Base-by-base conservation (phyloP, 495 filamentous ascomycete genomes). In the Neurospora sp. region DNA sequence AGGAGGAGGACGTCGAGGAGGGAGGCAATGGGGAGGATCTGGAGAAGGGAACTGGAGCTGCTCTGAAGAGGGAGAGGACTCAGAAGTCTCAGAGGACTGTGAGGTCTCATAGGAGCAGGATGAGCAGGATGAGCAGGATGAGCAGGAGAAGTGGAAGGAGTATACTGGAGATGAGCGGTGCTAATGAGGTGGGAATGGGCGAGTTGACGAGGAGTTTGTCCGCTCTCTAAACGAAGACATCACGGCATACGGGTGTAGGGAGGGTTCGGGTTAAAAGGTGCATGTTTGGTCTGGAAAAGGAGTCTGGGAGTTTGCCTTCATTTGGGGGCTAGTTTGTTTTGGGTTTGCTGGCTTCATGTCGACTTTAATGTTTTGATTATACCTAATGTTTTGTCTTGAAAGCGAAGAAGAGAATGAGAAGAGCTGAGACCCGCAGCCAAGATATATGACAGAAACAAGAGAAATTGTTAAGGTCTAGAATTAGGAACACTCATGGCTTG, bases 201-300 rank as follows among this genome's bases (percentile, higher is more conserved):
- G 74, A 39, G 48, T 42, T 74, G 53, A 74, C 70, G 53, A 73
- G 70, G 42, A 76, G 74, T 46, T 66, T 77, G 22, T 27, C 27
- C 27, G 27, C 27, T 27, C 27, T 27, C 2, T 27, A 27, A 27
- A 27, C 27, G 27, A 27, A 27, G 27, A 27, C 27, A 27, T 27
- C 27, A 27, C 27, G 27, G 27, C 27, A 27, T 27, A 27, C 27
- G 27, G 27, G 27, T 27, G 27, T 27, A 27, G 2, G 0, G 27
- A 27, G 27, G 27, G 27, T 27, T 27, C 27, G 0, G 27, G 27
- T 27, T 27, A 2, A 27, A 27, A 27, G 27, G 27, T 27, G 22
- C 53, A 35, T 61, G 53, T 61, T 35, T 35, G 53, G 53, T 31
- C 53, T 3, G 27, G 53, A 18, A 66, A 66, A 66, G 53, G 53